Conservation (phyloP, 192 early-diverging fungal genomes). For the Coemansia umbellata region DNA sequence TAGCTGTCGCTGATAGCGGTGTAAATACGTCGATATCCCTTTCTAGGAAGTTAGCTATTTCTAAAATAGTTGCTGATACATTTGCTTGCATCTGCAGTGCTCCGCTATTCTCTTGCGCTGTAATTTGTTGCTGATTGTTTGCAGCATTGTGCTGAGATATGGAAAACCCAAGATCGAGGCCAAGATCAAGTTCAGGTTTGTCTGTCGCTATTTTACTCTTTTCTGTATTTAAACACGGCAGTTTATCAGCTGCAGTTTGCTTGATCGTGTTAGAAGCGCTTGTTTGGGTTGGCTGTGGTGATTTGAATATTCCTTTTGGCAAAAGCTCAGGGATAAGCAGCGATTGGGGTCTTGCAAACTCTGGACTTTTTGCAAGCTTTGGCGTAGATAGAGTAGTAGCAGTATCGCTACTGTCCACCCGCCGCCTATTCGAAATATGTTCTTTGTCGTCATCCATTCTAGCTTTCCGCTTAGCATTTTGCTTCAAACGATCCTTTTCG, state of each 20-base stretch:
- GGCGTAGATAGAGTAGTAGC: not conserved
- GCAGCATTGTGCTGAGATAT: slow-evolving; percentile 14
- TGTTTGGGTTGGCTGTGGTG: not conserved
- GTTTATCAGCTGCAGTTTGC: no score
- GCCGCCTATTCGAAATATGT: not conserved
- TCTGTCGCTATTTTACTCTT: no score
- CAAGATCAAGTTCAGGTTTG: slow-evolving; percentile 11
- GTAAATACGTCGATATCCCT: slow-evolving; percentile 41
- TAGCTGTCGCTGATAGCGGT: slow-evolving; percentile 4
- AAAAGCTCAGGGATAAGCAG: slow-evolving; percentile 42
- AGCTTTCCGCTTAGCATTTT: no score
- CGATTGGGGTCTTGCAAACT: slow-evolving; percentile 26
- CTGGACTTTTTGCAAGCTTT: slow-evolving; percentile 6
- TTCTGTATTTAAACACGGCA: no score
- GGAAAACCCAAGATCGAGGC: slow-evolving; percentile 35
- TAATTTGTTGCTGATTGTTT: not conserved
- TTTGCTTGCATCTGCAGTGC: not conserved
- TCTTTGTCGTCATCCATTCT: no score
- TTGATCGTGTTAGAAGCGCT: no score
- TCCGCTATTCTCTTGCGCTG: no score
- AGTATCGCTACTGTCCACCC: not conserved
- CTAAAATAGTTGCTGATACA: slow-evolving; percentile 17
- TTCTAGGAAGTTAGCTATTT: slow-evolving; percentile 38
- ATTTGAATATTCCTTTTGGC: slow-evolving; percentile 29
- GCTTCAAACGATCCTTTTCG: not conserved